Evolutionary conservation across 2,329 filamentous ascomycete species (phyloP).

Genomic region (Cercospora beticola): DNA sequence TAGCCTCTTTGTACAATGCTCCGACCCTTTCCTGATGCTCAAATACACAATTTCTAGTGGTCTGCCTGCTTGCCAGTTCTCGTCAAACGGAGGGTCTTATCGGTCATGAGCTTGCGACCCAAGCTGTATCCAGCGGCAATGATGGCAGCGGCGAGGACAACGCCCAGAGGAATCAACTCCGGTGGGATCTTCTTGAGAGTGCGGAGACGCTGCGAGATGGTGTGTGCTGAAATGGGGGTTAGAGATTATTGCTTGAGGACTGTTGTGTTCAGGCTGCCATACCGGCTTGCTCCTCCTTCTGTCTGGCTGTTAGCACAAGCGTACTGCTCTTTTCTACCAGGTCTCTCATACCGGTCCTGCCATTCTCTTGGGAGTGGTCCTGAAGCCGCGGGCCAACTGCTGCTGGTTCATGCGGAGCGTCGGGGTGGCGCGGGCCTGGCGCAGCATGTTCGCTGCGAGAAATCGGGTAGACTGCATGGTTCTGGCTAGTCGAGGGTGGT

Average conservation of each 20-base stretch:
- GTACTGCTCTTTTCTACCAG: not conserved
- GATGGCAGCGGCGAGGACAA: constrained; percentile 77
- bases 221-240: constrained; percentile 69
- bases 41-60: constrained; percentile 19
- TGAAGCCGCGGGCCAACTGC: constrained; percentile 29
- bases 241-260: not conserved
- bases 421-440: constrained; percentile 40
- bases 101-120: constrained; percentile 75
- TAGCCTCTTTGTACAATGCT: constrained; percentile 18
- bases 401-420: constrained; percentile 36
- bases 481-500: constrained; percentile 26
- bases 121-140: constrained; percentile 79
- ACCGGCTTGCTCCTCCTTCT: constrained; percentile 67
- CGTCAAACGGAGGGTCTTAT: constrained; percentile 88
- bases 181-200: constrained; percentile 85
- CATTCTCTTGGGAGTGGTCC: constrained; percentile 33
- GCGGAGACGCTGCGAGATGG: constrained; percentile 91
- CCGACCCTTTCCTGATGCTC: not conserved
- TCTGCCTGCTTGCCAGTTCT: constrained; percentile 58
- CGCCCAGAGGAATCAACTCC: constrained; percentile 89
- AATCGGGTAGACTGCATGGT: constrained; percentile 44
- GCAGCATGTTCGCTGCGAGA: constrained; percentile 42
- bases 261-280: constrained; percentile 34
- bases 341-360: constrained; percentile 37
- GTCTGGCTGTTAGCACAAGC: constrained; percentile 21